Conservation (phyloP, 2,329 filamentous ascomycete genomes). For the Calonectria hongkongensis region DNA sequence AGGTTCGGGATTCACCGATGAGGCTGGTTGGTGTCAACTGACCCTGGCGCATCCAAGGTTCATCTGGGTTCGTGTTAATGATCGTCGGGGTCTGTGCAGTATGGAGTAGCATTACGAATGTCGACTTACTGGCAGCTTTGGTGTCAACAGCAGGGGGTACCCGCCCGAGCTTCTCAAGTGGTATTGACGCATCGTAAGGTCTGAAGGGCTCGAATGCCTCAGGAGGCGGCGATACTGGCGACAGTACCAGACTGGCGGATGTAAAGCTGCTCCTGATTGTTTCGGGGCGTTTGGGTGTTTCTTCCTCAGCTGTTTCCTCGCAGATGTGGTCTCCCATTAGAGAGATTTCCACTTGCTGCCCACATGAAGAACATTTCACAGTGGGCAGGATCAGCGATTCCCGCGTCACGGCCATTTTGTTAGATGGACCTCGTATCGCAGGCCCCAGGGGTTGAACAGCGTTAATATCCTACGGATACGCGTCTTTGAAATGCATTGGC, state of each 20-base stretch:
- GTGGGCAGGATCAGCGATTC: constrained; percentile 84
- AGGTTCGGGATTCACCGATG: constrained; percentile 74
- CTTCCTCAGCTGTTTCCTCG: constrained; percentile 64
- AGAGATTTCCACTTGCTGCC: constrained; percentile 86
- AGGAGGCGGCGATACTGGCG: constrained; percentile 62
- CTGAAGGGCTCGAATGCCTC: constrained; percentile 57
- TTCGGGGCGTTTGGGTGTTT: constrained; percentile 68
- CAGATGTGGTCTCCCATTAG: constrained; percentile 92
- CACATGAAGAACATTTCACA: constrained; percentile 91
- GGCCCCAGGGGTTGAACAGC: constrained; percentile 29
- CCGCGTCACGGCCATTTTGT: constrained; percentile 71
- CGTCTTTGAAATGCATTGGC: constrained; percentile 40
- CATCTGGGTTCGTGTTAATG: constrained; percentile 66
- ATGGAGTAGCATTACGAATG: constrained; percentile 4
- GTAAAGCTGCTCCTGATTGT: constrained; percentile 23
- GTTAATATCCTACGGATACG: constrained; percentile 28
- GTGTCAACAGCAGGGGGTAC: constrained; percentile 71
- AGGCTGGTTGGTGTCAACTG: constrained; percentile 79
- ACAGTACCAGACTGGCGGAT: constrained; percentile 31
- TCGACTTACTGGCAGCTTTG: constrained; percentile 69
- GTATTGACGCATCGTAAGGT: constrained; percentile 52
- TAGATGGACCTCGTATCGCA: constrained; percentile 22
- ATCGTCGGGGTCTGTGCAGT: constrained; percentile 26
- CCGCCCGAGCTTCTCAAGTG: constrained; percentile 62
- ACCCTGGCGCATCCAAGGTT: constrained; percentile 71